Percentiles rank a stretch among this genome's conserved stretches.
Evolutionary conservation across 208 protist species (phyloP).

Genomic region (Leishmania tarentolae): DNA sequence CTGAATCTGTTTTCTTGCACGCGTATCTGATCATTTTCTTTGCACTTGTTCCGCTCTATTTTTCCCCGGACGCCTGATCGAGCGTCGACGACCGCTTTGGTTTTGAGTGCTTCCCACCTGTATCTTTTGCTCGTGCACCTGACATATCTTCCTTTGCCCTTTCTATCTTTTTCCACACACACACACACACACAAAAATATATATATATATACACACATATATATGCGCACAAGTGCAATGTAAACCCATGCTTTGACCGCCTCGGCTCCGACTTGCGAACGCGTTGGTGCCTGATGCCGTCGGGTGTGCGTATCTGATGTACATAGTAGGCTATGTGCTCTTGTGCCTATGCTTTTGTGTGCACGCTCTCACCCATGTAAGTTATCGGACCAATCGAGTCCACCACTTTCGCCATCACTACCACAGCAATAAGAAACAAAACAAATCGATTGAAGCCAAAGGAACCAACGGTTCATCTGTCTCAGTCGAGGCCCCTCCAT

Average conservation of each 20-base stretch:
- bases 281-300: background rate
- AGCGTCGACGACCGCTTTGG: background rate
- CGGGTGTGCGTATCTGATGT: conserved; percentile 1
- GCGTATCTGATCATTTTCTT: too few relatives aligned
- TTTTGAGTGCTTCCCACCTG: background rate
- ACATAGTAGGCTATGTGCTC: background rate
- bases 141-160: background rate
- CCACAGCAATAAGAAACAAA: too few relatives aligned
- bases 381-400: background rate
- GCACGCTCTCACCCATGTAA: background rate
- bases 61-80: background rate
- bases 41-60: background rate
- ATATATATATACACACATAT: background rate
- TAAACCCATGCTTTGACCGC: background rate
- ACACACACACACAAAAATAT: too few relatives aligned
- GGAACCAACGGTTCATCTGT: background rate
- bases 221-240: background rate
- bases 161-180: background rate
- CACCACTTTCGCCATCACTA: background rate
- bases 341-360: background rate
- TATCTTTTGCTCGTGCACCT: background rate
- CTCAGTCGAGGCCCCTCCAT: background rate
- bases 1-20: too few relatives aligned
- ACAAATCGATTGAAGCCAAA: background rate
- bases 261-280: background rate